Evolutionary conservation across 495 filamentous ascomycete genomes (phyloP).

Genomic region (Penicillium alfredii): DNA sequence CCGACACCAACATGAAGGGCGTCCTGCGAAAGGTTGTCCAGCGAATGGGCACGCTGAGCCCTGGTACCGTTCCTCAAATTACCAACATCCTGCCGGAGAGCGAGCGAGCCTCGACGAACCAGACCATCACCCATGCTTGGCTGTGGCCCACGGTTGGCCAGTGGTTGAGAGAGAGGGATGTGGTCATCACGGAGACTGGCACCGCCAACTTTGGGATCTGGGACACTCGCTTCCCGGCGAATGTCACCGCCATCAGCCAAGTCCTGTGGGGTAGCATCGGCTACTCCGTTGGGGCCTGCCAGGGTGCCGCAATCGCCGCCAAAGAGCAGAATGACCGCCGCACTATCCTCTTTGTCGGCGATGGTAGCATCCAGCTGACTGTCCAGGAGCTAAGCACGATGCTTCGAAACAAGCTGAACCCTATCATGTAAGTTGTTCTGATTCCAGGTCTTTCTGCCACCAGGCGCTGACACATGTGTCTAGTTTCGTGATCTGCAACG

Average conservation of each 20-base stretch:
- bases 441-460: too few species aligned
- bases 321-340: slow-evolving; percentile 56
- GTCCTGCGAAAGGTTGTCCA: slow-evolving; percentile 72
- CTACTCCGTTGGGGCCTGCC: slow-evolving; percentile 71
- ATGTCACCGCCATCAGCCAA: slow-evolving; percentile 72
- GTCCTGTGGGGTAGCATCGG: slow-evolving; percentile 88
- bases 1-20: slow-evolving; percentile 76
- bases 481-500: slow-evolving; percentile 57
- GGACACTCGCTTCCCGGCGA: slow-evolving; percentile 74
- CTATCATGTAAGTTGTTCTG: slow-evolving; percentile 59
- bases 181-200: slow-evolving; percentile 84
- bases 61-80: slow-evolving; percentile 34
- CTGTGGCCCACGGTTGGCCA: slow-evolving; percentile 78
- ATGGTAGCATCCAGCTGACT: slow-evolving; percentile 81
- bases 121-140: slow-evolving; percentile 74
- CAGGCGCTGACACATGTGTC: too few species aligned
- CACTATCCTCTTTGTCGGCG: slow-evolving; percentile 80
- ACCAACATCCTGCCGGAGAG: slow-evolving; percentile 53
- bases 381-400: slow-evolving; percentile 84
- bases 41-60: slow-evolving; percentile 50
- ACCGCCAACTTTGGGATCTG: slow-evolving; percentile 87
- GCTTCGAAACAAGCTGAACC: slow-evolving; percentile 66
- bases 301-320: slow-evolving; percentile 67
- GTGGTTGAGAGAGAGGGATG: slow-evolving; percentile 69
- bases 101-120: slow-evolving; percentile 41